Evolutionary conservation across 164 flowering plant genomes (phyloP).

Genomic region (Berberis vulgaris): DNA sequence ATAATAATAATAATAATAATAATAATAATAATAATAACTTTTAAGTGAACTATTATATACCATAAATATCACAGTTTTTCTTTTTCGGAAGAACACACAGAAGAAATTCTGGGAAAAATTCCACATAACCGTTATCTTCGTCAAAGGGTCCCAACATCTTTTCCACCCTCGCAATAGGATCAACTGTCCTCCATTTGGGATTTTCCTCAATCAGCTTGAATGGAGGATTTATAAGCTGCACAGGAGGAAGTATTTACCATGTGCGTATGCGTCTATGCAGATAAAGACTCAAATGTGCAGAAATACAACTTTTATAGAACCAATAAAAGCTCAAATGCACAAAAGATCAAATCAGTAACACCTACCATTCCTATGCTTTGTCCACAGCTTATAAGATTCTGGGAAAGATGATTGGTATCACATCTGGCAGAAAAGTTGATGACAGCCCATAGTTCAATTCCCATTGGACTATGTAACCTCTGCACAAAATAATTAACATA

Average conservation of each 20-base stretch:
- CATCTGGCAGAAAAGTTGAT: slow-evolving; percentile 79
- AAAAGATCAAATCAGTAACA: background rate
- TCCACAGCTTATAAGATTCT: slow-evolving; percentile 66
- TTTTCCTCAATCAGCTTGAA: slow-evolving; percentile 68
- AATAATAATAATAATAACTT: too few relatives aligned
- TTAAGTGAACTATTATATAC: slow-evolving; percentile 23
- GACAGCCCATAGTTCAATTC: slow-evolving; percentile 50
- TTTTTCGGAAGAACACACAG: slow-evolving; percentile 71
- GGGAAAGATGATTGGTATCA: slow-evolving; percentile 53
- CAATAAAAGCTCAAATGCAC: background rate
- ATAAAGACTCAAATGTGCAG: background rate
- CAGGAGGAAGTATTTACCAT: background rate
- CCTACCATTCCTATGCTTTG: slow-evolving; percentile 66
- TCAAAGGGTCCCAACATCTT: slow-evolving; percentile 55
- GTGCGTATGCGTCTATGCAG: background rate
- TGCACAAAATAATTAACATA: slow-evolving; percentile 17
- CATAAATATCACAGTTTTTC: slow-evolving; percentile 73
- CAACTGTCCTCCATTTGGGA: slow-evolving; percentile 25
- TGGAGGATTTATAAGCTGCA: slow-evolving; percentile 67
- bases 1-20: too few relatives aligned
- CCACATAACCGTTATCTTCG: slow-evolving; percentile 39
- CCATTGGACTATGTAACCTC: slow-evolving; percentile 33
- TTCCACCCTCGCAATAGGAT: slow-evolving; percentile 59
- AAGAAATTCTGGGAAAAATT: slow-evolving; percentile 67
- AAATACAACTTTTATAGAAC: background rate